Evolutionary conservation across 768 basidiomycete species (phyloP).

Genomic region (Tylopilus balloui): DNA sequence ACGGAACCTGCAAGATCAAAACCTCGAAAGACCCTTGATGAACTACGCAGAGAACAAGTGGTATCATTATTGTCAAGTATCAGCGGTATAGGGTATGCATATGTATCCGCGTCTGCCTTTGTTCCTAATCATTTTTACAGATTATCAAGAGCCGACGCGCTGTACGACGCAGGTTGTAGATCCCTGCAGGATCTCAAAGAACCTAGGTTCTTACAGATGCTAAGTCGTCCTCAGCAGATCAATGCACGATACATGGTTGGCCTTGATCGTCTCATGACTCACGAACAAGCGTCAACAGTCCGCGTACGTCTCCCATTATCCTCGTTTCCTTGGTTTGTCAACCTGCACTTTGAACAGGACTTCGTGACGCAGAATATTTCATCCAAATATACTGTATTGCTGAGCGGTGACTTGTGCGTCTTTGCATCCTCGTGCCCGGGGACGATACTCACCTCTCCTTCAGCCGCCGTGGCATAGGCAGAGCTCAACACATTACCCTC

Average conservation of each 20-base stretch:
- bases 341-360: slow-evolving; percentile 31
- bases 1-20: slow-evolving; percentile 1
- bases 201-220: slow-evolving; percentile 35
- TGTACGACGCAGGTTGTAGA: slow-evolving; percentile 49
- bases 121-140: slow-evolving; percentile 8
- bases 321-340: neutral
- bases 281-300: slow-evolving; percentile 42
- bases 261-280: slow-evolving; percentile 33
- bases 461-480: slow-evolving; percentile 43
- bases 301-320: slow-evolving; percentile 34
- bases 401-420: slow-evolving; percentile 60
- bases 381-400: slow-evolving; percentile 43
- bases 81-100: slow-evolving; percentile 46
- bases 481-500: slow-evolving; percentile 13
- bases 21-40: slow-evolving; percentile 20
- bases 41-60: slow-evolving; percentile 27
- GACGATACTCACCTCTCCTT: neutral
- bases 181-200: slow-evolving; percentile 39
- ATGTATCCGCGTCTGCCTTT: neutral
- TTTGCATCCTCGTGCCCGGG: neutral
- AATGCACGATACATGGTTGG: slow-evolving; percentile 40
- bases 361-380: slow-evolving; percentile 47
- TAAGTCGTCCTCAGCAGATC: slow-evolving; percentile 37
- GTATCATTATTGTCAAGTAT: slow-evolving; percentile 35
- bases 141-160: slow-evolving; percentile 34